Evolutionary conservation across 2,329 filamentous ascomycete species (phyloP).

Genomic region (Phyllosticta capitalensis): DNA sequence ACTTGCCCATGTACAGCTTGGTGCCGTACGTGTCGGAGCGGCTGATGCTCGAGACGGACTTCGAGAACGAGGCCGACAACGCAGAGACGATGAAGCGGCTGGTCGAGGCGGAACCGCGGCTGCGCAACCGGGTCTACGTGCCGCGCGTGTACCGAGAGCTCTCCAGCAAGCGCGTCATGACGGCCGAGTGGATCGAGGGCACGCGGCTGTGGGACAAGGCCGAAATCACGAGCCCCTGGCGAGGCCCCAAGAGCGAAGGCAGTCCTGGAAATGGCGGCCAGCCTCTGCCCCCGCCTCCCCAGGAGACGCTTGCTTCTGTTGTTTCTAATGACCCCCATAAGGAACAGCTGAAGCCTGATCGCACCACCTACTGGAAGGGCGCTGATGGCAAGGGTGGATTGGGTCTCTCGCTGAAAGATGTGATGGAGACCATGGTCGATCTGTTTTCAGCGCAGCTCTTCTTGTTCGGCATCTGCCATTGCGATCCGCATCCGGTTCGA

Average conservation of each 20-base stretch:
- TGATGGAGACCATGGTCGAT: conserved; percentile 95
- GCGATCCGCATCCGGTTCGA: conserved; percentile 96
- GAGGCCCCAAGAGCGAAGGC: conserved; percentile 64
- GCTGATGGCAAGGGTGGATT: conserved; percentile 65
- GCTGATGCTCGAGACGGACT: conserved; percentile 89
- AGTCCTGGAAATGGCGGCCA: conserved; percentile 68
- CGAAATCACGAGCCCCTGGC: conserved; percentile 66
- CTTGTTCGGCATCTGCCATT: conserved; percentile 90
- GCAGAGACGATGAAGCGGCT: conserved; percentile 73
- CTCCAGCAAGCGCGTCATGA: conserved; percentile 74
- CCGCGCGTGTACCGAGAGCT: conserved; percentile 77
- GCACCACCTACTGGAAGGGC: conserved; percentile 64
- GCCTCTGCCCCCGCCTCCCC: conserved; percentile 25
- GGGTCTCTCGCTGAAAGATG: conserved; percentile 69
- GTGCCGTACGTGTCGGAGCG: conserved; percentile 91
- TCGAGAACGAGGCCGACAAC: conserved; percentile 83
- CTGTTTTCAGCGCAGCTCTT: conserved; percentile 98
- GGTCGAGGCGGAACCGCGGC: conserved; percentile 62
- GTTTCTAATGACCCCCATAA: conserved; percentile 42
- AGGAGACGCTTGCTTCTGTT: conserved; percentile 11
- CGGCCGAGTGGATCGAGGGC: conserved; percentile 96
- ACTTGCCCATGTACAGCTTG: conserved; percentile 82
- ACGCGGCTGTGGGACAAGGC: conserved; percentile 88
- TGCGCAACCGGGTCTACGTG: conserved; percentile 77
- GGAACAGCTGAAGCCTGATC: conserved; percentile 66